A percentile compares a stretch with the other conserved stretches of the same genome.
Conservation (phyloP, 225 moss, liverwort and hornwort species). For the Rhytidiadelphus loreus region DNA sequence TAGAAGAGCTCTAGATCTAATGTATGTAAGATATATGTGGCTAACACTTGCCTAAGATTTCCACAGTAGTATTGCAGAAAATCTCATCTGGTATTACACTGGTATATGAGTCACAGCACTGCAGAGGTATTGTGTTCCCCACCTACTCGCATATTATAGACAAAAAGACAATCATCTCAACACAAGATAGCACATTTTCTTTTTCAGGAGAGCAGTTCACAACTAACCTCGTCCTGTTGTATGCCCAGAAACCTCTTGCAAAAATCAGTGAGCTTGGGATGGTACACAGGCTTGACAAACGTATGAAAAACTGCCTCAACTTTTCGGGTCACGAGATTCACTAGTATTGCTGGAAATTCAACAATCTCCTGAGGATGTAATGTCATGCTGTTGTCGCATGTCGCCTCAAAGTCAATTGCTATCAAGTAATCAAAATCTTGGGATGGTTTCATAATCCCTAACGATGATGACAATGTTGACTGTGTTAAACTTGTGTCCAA, state of each 20-base stretch:
- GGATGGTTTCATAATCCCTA: not conserved
- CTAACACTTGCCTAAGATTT: not conserved
- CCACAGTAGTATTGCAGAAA: not conserved
- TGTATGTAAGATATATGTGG: not conserved
- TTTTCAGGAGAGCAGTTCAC: not conserved
- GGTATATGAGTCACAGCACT: not conserved
- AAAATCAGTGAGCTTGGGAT: constrained; percentile 34
- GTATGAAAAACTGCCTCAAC: constrained; percentile 24
- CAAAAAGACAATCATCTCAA: not conserved
- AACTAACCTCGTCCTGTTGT: constrained; percentile 19
- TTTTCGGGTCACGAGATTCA: constrained; percentile 13
- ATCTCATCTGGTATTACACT: not conserved
- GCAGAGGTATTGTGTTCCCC: not conserved
- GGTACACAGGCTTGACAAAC: constrained; percentile 30
- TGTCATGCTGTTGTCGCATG: not conserved
- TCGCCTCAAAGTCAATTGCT: constrained; percentile 37
- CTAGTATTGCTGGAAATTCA: constrained; percentile 28
- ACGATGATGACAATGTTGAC: constrained; percentile 2
- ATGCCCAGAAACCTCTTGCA: constrained; percentile 14
- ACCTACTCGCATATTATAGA: not conserved
- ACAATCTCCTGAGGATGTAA: constrained; percentile 24
- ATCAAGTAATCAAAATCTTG: constrained; percentile 32
- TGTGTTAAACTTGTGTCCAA: not conserved
- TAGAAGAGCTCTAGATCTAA: not conserved
- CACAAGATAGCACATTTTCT: not conserved